phyloP scores from a whole-genome alignment of 495 filamentous ascomycete genomes.

The Penicillium desertorum region DNA sequence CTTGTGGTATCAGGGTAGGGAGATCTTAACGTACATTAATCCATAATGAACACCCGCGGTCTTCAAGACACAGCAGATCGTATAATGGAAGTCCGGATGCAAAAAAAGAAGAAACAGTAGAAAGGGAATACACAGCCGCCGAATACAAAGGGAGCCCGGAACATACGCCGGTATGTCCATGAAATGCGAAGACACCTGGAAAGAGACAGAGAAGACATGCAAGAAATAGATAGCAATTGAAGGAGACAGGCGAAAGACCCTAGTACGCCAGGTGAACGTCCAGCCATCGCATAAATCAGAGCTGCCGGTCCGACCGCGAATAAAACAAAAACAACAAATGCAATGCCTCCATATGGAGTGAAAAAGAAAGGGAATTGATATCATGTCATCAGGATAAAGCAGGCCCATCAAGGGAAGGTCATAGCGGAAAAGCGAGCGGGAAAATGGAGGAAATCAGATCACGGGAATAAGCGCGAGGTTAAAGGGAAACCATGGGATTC shows the following conservation, averaged over 20 bases:
- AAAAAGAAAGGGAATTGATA: constrained; percentile 33
- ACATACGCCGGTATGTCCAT: constrained; percentile 38
- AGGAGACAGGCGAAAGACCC: constrained; percentile 18
- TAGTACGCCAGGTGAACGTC: constrained; percentile 43
- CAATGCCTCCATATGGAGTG: constrained; percentile 27
- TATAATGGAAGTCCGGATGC: constrained; percentile 40
- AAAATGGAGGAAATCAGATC: constrained; percentile 20
- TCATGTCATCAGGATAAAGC: constrained; percentile 37
- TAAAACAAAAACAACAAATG: constrained; percentile 33
- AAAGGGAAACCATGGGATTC: constrained; percentile 38
- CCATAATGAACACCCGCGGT: constrained; percentile 63
- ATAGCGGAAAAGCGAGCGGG: constrained; percentile 18
- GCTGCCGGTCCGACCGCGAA: constrained; percentile 32
- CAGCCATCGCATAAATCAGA: constrained; percentile 33
- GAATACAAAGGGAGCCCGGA: constrained; percentile 25
- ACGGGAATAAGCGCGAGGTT: constrained; percentile 13
- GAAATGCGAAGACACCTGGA: constrained; percentile 36
- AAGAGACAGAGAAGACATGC: constrained; percentile 28
- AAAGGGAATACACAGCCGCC: constrained; percentile 36
- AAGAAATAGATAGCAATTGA: constrained; percentile 13
- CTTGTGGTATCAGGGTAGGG: constrained; percentile 52
- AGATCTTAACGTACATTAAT: constrained; percentile 79
- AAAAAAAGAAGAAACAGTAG: constrained; percentile 28
- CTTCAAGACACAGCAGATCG: constrained; percentile 44
- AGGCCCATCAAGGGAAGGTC: constrained; percentile 20